These are phyloP conservation scores for Beauveria caledonica DNA, from an alignment of 2,329 filamentous ascomycete species.

Conservation along the genomic window DNA sequence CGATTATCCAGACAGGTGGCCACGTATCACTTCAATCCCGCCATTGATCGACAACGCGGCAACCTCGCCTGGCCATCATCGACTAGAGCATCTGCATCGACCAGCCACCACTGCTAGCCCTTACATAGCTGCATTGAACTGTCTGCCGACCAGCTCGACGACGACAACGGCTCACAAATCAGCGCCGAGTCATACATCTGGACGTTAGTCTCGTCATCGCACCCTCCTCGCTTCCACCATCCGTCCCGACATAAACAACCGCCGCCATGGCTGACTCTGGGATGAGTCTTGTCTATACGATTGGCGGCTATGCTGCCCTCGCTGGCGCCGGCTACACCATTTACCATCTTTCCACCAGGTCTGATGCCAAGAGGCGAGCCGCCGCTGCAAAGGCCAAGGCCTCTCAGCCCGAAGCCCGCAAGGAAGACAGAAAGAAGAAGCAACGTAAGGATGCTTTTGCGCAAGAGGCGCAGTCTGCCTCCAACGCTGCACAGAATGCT, in stretches of 20 bases:
- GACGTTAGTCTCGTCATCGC: slow-evolving; percentile 12
- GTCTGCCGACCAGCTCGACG: neutral
- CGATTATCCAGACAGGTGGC: neutral
- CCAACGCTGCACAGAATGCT: slow-evolving; percentile 31
- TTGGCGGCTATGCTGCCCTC: slow-evolving; percentile 29
- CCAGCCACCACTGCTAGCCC: neutral
- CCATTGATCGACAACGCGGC: neutral
- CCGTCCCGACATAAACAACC: neutral
- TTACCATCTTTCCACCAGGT: slow-evolving; percentile 28
- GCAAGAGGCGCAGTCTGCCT: slow-evolving; percentile 26
- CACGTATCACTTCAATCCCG: slow-evolving; percentile 2
- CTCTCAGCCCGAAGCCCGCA: slow-evolving; percentile 26
- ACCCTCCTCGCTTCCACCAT: slow-evolving; percentile 1
- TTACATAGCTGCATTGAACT: neutral
- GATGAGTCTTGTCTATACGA: slow-evolving; percentile 29
- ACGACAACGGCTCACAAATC: neutral
- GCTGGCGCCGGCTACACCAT: slow-evolving; percentile 27
- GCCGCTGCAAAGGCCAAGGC: slow-evolving; percentile 21
- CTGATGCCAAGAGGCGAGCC: slow-evolving; percentile 24
- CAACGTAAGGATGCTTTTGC: slow-evolving; percentile 36
- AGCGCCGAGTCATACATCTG: slow-evolving; percentile 14
- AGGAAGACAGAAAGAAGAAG: slow-evolving; percentile 38
- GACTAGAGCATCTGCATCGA: neutral
- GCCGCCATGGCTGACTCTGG: slow-evolving; percentile 24
- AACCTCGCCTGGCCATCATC: slow-evolving; percentile 13